Evolutionary conservation across 495 filamentous ascomycete species (phyloP), one percentile per base, ranked within the genome.

Genomic region (Podospora appendiculata): DNA sequence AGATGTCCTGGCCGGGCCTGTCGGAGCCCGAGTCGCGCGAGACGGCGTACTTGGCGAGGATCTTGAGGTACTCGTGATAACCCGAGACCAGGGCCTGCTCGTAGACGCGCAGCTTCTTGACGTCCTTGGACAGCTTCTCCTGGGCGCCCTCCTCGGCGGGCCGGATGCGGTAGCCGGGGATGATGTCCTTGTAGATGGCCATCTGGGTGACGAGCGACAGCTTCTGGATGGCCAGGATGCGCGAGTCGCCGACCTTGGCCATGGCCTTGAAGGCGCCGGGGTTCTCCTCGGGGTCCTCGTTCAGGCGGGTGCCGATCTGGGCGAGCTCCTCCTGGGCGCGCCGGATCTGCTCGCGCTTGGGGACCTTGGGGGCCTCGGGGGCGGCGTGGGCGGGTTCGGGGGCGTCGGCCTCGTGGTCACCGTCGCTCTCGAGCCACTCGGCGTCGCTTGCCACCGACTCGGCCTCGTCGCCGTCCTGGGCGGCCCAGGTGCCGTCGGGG

Each of bases 301-400:
- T 95, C 58, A 98, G 77, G 48, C 84, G 69, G 8, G 76, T 77
- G 13, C 91, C 93, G 47, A 94, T 79, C 58, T 82, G 83, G 11
- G 93, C 92, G 32, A 98, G 67, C 60, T 97, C 90, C 62, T 97
- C 93, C 70, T 97, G 95, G 17, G 90, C 90, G 54, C 87, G 81
- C 11, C 87, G 47, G 17, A 97, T 85, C 60, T 95, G 88, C 59
- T 91, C 77, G 50, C 83, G 82, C 55, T 83, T 71, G 3, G 89
- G 80, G 32, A 89, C 74, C 60, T 79, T 79, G 42, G 84, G 81
- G 52, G 73, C 71, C 52, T 81, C 70, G 45, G 79, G 78, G 34
- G 70, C 69, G 17, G 52, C 49, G 17, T 52, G 45, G n/a, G 52
- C 54, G 8, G 51, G 58, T 18, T 74, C 59, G 51, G 76, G 66